Conservation (phyloP, 176 grass and related monocot genomes). For the Luzula sylvatica region DNA sequence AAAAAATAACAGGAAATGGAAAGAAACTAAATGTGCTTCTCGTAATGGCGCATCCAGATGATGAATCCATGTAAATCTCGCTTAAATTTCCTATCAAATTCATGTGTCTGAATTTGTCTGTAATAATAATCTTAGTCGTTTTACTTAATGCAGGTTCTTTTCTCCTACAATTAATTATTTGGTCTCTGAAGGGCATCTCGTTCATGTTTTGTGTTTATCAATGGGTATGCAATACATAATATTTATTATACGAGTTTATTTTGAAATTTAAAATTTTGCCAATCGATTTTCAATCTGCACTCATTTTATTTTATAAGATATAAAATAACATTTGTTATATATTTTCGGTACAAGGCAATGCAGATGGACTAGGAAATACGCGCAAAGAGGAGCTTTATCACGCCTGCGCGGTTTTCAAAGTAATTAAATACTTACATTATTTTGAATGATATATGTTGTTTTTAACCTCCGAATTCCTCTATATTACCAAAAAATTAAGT, state of each 20-base stretch:
- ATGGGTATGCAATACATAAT: background rate
- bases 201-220: conserved; percentile 81
- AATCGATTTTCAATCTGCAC: too few relatives aligned
- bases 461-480: background rate
- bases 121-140: conserved; percentile 2
- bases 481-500: background rate
- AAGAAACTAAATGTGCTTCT: conserved; percentile 61
- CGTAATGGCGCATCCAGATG: conserved; percentile 81
- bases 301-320: background rate
- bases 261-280: background rate
- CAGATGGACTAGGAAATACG: conserved; percentile 67
- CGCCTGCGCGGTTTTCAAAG: conserved; percentile 53
- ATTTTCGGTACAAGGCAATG: conserved; percentile 44
- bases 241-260: background rate
- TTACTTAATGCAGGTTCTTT: conserved; percentile 63
- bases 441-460: background rate
- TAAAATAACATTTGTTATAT: conserved; percentile 11
- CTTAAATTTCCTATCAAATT: background rate
- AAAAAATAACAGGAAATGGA: conserved; percentile 8
- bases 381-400: conserved; percentile 60
- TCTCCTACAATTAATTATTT: conserved; percentile 67
- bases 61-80: conserved; percentile 66
- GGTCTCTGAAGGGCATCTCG: conserved; percentile 51
- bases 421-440: background rate
- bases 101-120: background rate